A percentile compares a stretch with the other conserved stretches of the same genome.
Conservation (phyloP, 2,329 filamentous ascomycete genomes). For the Reticulascus tulasneorum region DNA sequence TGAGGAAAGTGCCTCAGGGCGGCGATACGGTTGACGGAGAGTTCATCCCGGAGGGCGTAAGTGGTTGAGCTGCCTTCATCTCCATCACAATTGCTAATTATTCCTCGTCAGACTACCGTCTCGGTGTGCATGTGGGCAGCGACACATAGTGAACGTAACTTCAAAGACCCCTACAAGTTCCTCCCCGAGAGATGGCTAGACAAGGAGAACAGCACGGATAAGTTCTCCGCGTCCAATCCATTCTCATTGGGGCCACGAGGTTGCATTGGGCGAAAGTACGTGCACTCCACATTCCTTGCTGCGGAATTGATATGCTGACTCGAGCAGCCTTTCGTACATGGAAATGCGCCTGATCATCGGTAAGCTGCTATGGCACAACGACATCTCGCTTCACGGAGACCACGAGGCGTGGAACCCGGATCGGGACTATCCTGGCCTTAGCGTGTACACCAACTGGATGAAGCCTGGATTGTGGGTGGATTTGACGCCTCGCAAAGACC, state of each 20-base stretch:
- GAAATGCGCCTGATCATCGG: conserved; percentile 2
- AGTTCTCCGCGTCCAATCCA: conserved; percentile 31
- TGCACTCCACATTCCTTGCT: not conserved
- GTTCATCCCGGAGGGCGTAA: conserved; percentile 25
- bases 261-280: conserved; percentile 30
- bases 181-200: conserved; percentile 36
- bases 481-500: conserved; percentile 7
- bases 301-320: not conserved
- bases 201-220: conserved; percentile 19
- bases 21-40: conserved; percentile 14
- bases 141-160: conserved; percentile 13
- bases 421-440: conserved; percentile 2
- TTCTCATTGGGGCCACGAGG: conserved; percentile 35
- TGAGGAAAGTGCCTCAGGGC: conserved; percentile 3
- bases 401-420: not conserved
- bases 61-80: not conserved
- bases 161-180: conserved; percentile 30
- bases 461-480: conserved; percentile 1
- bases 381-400: not conserved
- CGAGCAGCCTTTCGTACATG: conserved; percentile 10
- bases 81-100: not conserved
- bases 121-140: conserved; percentile 8
- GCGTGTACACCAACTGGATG: conserved; percentile 3
- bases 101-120: conserved; percentile 4
- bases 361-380: conserved; percentile 3